Evolutionary conservation across 1,139 yeast species (phyloP).

Genomic region (Debaryomycetaceae sp.): DNA sequence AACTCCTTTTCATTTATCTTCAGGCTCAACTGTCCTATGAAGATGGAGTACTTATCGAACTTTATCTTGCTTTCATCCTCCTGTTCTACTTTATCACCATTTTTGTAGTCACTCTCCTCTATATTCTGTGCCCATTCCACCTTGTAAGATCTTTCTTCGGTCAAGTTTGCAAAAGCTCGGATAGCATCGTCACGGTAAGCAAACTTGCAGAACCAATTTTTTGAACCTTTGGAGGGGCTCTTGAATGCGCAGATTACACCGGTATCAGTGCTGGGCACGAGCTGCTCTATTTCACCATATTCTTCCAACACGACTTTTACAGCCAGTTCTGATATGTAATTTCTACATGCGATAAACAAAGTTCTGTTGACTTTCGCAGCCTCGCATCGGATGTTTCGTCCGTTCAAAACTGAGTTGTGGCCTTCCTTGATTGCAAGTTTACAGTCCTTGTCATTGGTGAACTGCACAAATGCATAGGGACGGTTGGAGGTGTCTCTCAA

Average conservation of each 20-base stretch:
- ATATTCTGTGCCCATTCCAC: conserved; percentile 88
- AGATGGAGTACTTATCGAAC: conserved; percentile 70
- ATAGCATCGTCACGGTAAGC: conserved; percentile 90
- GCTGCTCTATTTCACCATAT: conserved; percentile 74
- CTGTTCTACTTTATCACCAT: conserved; percentile 7
- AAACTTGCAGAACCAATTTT: conserved; percentile 77
- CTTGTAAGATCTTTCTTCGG: conserved; percentile 47
- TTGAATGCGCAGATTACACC: conserved; percentile 22
- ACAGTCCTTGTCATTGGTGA: conserved; percentile 68
- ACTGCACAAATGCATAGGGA: conserved; percentile 94
- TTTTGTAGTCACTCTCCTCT: conserved; percentile 23
- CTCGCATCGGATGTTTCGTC: conserved; percentile 80
- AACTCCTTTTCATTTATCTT: conserved; percentile 53
- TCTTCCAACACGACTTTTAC: conserved; percentile 39
- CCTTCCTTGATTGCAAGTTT: conserved; percentile 63
- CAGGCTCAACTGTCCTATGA: conserved; percentile 68
- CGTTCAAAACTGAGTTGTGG: conserved; percentile 66
- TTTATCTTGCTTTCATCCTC: conserved; percentile 8
- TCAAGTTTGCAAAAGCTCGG: conserved; percentile 71
- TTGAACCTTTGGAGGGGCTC: conserved; percentile 14
- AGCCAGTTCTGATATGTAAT: conserved; percentile 19
- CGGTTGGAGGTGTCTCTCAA: conserved; percentile 77
- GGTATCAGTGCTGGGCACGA: conserved; percentile 47
- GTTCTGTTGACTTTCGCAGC: conserved; percentile 90
- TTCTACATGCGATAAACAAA: conserved; percentile 47